Evolutionary conservation across 73 alveolate species (phyloP).

Genomic region (Tetrahymena elliotti): DNA sequence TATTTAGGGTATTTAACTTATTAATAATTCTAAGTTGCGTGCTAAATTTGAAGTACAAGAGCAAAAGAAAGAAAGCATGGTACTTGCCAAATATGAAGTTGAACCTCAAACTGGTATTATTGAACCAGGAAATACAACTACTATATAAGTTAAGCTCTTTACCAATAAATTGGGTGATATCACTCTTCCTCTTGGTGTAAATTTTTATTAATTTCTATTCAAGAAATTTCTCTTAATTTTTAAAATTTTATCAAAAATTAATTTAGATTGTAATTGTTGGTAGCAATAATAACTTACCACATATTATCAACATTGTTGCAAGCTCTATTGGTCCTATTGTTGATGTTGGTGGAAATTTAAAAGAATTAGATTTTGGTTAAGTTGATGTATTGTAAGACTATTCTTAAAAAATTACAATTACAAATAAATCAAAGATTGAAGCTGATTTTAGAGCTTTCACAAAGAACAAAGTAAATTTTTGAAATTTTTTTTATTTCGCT

Average conservation of each 20-base stretch:
- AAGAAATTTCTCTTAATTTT: conserved; percentile 47
- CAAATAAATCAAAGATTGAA: conserved; percentile 89
- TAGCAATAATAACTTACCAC: conserved; percentile 60
- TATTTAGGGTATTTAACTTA: conserved; percentile 79
- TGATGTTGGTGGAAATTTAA: conserved; percentile 57
- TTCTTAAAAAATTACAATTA: conserved; percentile 67
- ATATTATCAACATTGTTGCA: conserved; percentile 88
- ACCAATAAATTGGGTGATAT: conserved; percentile 86
- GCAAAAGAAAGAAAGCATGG: conserved; percentile 94
- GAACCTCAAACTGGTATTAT: conserved; percentile 94
- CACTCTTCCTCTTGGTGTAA: conserved; percentile 75
- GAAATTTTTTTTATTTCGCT: neutral
- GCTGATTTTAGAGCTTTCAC: conserved; percentile 98
- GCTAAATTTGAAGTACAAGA: conserved; percentile 97
- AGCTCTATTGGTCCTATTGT: conserved; percentile 96
- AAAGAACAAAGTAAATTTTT: conserved; percentile 58
- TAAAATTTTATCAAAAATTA: too few relatives aligned
- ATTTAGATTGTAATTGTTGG: conserved; percentile 38
- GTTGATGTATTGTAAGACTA: conserved; percentile 88
- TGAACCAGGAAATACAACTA: conserved; percentile 76
- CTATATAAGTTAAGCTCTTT: conserved; percentile 78
- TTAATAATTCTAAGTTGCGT: conserved; percentile 88
- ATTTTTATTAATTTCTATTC: neutral
- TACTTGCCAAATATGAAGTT: conserved; percentile 86
- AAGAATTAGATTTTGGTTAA: conserved; percentile 88